Evolutionary conservation across 2,329 filamentous ascomycete genomes (phyloP).

Genomic region (Raffaelea albimanens): DNA sequence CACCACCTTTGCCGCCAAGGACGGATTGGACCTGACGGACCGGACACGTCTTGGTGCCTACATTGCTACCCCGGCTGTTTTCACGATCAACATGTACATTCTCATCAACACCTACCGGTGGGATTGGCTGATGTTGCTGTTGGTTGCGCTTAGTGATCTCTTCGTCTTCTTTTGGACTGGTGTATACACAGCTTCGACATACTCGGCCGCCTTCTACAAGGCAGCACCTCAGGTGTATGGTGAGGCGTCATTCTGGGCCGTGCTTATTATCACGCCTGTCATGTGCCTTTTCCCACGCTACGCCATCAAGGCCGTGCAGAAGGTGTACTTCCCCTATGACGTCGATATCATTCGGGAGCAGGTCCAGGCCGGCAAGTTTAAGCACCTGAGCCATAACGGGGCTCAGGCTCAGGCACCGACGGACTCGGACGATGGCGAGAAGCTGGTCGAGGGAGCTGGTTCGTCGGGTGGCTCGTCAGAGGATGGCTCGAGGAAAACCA

Average conservation of each 20-base stretch:
- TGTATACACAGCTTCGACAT: constrained; percentile 55
- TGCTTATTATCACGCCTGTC: constrained; percentile 67
- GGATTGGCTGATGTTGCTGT: constrained; percentile 90
- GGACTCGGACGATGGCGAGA: constrained; percentile 25
- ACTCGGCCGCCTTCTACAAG: constrained; percentile 56
- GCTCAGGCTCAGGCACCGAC: not conserved
- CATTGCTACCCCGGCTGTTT: constrained; percentile 71
- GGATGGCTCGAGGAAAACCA: constrained; percentile 35
- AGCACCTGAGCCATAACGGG: constrained; percentile 45
- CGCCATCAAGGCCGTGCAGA: constrained; percentile 76
- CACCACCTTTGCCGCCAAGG: constrained; percentile 59
- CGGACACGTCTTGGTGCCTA: constrained; percentile 79
- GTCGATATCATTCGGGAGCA: constrained; percentile 95
- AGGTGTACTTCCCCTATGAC: constrained; percentile 87
- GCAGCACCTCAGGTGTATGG: constrained; percentile 71
- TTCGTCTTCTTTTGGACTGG: constrained; percentile 96
- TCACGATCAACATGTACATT: constrained; percentile 90
- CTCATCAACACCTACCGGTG: constrained; percentile 94
- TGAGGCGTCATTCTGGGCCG: constrained; percentile 77
- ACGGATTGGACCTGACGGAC: constrained; percentile 68
- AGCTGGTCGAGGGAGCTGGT: constrained; percentile 33
- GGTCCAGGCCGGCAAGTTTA: constrained; percentile 72
- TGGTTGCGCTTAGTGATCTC: constrained; percentile 72
- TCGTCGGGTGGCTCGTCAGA: constrained; percentile 45
- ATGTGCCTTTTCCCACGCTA: constrained; percentile 85